phyloP scores from a whole-genome alignment of 208 protist species.

The Acanthamoeba castellanii region DNA sequence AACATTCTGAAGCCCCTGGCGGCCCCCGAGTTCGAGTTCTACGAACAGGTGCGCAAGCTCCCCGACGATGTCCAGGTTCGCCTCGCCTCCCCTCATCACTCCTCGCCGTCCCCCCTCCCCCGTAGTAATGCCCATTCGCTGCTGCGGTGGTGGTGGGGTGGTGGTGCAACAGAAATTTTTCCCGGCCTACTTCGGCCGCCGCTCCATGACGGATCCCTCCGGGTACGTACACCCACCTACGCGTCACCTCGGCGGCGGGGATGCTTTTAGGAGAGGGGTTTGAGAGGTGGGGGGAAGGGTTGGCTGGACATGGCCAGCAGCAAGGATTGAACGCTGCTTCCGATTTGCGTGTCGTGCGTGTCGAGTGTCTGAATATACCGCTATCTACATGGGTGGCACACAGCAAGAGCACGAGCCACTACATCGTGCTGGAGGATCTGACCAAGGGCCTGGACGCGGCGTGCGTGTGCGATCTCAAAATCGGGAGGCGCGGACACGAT shows the following conservation, averaged over 20 bases:
- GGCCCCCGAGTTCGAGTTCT: conserved; percentile 48
- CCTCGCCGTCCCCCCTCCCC: background rate
- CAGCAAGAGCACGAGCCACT: conserved; percentile 5
- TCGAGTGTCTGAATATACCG: no score
- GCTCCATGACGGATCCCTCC: background rate
- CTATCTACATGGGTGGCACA: no score
- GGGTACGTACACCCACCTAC: background rate
- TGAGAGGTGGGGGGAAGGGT: no score
- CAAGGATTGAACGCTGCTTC: no score
- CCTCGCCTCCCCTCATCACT: background rate
- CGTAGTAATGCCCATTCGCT: no score
- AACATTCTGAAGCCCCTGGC: conserved; percentile 42
- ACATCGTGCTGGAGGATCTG: conserved; percentile 71
- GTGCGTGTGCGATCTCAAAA: conserved; percentile 69
- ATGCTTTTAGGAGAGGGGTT: no score
- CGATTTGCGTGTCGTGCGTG: no score
- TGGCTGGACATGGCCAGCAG: no score
- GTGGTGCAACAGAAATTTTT: background rate
- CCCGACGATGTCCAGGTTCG: background rate
- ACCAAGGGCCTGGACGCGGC: background rate
- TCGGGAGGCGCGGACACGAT: conserved; percentile 50
- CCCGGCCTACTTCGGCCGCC: background rate
- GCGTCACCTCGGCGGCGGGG: no score
- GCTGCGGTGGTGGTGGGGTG: background rate
- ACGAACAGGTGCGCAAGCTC: conserved; percentile 36